Conservation (phyloP, 208 protist genomes). For the Leishmania tarentolae region DNA sequence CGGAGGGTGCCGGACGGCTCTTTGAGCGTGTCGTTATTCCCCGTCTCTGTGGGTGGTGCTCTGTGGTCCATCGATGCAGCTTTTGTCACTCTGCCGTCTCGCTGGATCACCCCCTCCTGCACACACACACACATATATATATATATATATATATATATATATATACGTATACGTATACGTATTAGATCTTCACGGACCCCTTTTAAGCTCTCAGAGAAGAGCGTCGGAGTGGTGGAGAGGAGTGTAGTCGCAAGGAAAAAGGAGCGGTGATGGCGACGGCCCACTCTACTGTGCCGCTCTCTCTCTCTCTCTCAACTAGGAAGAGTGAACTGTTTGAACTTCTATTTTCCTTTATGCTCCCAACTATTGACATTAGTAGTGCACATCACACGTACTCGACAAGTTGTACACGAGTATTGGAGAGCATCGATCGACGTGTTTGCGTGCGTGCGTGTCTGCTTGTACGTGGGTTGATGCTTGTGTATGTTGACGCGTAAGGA, state of each 20-base stretch:
- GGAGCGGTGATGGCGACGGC: not conserved
- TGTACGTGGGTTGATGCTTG: not conserved
- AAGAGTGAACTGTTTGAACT: not conserved
- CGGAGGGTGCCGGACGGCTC: too few relatives aligned
- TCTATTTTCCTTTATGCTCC: not conserved
- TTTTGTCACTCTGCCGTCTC: not conserved
- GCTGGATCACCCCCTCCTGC: not conserved
- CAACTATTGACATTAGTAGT: not conserved
- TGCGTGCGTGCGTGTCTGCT: not conserved
- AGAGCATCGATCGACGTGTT: not conserved
- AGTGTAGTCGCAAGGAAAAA: not conserved
- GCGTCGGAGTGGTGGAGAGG: not conserved
- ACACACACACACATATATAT: not conserved
- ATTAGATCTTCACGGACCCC: too few relatives aligned
- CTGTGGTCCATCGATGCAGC: not conserved
- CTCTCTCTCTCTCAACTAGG: not conserved
- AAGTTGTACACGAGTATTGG: not conserved
- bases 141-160: not conserved
- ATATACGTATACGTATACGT: not conserved
- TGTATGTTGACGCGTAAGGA: too few relatives aligned
- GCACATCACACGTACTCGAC: not conserved
- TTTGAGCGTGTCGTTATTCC: not conserved
- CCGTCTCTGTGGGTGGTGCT: not conserved
- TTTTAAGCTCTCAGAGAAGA: not conserved
- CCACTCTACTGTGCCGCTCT: not conserved